Evolutionary conservation across 2,329 filamentous ascomycete species (phyloP).

Genomic region (Emergomyces orientalis): DNA sequence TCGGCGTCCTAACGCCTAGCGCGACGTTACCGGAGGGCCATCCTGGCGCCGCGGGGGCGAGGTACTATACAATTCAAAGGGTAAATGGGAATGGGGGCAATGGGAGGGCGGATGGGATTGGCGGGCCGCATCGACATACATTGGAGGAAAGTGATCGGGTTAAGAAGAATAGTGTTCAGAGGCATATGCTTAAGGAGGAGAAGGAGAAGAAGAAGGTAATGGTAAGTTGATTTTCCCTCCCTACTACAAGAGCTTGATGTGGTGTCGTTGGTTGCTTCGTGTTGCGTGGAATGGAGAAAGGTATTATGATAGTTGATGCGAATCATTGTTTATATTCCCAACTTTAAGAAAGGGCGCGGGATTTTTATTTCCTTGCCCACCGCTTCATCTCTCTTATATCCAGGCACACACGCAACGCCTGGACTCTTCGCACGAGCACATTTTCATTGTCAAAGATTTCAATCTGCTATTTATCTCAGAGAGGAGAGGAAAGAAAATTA

Average conservation of each 20-base stretch:
- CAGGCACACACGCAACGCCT: neutral
- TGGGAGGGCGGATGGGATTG: slow-evolving; percentile 59
- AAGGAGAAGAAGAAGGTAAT: slow-evolving; percentile 55
- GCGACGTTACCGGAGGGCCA: slow-evolving; percentile 35
- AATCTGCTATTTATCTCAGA: slow-evolving; percentile 13
- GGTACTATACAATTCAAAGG: slow-evolving; percentile 65
- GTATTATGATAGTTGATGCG: neutral
- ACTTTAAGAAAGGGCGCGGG: neutral
- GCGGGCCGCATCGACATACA: slow-evolving; percentile 65
- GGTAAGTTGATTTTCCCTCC: slow-evolving; percentile 34
- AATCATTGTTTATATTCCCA: neutral
- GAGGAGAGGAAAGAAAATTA: slow-evolving; percentile 16
- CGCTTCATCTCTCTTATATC: too few relatives aligned
- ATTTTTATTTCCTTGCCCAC: neutral
- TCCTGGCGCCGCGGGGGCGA: slow-evolving; percentile 43
- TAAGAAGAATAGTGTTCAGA: slow-evolving; percentile 69
- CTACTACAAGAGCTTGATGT: too few relatives aligned
- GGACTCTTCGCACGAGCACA: neutral
- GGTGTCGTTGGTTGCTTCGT: neutral
- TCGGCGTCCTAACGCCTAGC: slow-evolving; percentile 38
- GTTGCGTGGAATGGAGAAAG: neutral
- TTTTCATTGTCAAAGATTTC: neutral
- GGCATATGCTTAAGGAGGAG: slow-evolving; percentile 54
- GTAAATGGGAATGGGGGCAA: slow-evolving; percentile 69
- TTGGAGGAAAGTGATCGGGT: slow-evolving; percentile 66